Conservation (phyloP, 495 filamentous ascomycete species). For the Astrothelium macrocarpum region DNA sequence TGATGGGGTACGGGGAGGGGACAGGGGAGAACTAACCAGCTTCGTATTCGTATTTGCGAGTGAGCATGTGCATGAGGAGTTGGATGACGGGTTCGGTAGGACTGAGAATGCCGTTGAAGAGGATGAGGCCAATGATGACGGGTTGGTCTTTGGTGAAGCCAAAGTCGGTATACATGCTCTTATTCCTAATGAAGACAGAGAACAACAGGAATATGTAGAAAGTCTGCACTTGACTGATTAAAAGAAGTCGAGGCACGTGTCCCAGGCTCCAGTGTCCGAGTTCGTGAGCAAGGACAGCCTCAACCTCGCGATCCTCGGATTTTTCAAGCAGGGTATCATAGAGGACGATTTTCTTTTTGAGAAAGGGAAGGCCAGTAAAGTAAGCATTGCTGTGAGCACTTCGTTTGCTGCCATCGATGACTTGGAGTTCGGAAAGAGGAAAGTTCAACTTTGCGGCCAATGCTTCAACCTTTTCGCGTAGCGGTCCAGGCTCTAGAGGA, state of each 20-base stretch:
- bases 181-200: slow-evolving; percentile 94
- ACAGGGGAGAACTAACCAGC: slow-evolving; percentile 50
- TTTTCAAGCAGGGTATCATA: slow-evolving; percentile 97
- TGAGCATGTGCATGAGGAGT: slow-evolving; percentile 91
- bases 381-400: slow-evolving; percentile 97
- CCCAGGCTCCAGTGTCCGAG: slow-evolving; percentile 93
- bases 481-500: slow-evolving; percentile 70
- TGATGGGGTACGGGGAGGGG: not conserved
- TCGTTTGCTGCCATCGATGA: slow-evolving; percentile 96
- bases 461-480: slow-evolving; percentile 81
- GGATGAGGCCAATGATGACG: slow-evolving; percentile 90
- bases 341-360: slow-evolving; percentile 95
- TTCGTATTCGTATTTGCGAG: slow-evolving; percentile 88
- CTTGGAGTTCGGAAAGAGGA: slow-evolving; percentile 79
- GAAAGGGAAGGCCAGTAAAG: slow-evolving; percentile 97
- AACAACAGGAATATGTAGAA: slow-evolving; percentile 96
- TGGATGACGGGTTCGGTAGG: slow-evolving; percentile 89
- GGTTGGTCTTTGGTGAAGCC: slow-evolving; percentile 79
- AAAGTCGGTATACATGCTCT: slow-evolving; percentile 79
- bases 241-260: slow-evolving; percentile 87
- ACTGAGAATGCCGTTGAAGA: slow-evolving; percentile 87
- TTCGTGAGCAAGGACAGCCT: slow-evolving; percentile 90
- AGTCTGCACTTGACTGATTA: slow-evolving; percentile 68
- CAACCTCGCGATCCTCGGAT: slow-evolving; percentile 80
- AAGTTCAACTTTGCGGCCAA: slow-evolving; percentile 80